Percentiles rank a stretch among this genome's conserved stretches.
phyloP scores from a whole-genome alignment of 805 yeast species.

The Zygosaccharomyces rouxii region DNA sequence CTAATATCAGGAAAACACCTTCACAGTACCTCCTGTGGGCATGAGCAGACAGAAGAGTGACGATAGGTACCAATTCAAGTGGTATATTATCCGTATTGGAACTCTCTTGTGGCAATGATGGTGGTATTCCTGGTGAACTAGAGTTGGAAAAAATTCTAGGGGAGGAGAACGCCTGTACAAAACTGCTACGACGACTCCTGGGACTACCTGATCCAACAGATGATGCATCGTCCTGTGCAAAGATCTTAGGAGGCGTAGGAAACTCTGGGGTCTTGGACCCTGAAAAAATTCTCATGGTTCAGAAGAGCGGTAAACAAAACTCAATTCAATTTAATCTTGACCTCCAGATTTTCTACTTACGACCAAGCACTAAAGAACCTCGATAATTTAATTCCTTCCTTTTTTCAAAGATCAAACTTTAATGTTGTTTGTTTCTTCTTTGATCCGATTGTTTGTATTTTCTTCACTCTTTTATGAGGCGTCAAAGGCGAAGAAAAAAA shows the following conservation, averaged over 20 bases:
- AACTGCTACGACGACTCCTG: slow-evolving; percentile 11
- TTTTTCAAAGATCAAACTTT: neutral
- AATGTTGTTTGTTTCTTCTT: neutral
- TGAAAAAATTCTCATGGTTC: slow-evolving; percentile 22
- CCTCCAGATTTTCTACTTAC: neutral
- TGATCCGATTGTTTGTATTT: neutral
- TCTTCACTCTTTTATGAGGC: neutral
- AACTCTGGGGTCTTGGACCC: slow-evolving; percentile 26
- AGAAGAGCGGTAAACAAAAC: neutral
- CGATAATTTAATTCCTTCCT: neutral
- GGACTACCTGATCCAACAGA: slow-evolving; percentile 9
- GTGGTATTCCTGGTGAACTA: slow-evolving; percentile 15
- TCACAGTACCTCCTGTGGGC: slow-evolving; percentile 70
- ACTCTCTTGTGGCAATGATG: slow-evolving; percentile 17
- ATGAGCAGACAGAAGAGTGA: slow-evolving; percentile 69
- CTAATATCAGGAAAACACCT: slow-evolving; percentile 68
- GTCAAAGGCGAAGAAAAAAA: slow-evolving; percentile 3
- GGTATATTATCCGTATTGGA: slow-evolving; percentile 24
- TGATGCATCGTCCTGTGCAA: slow-evolving; percentile 15
- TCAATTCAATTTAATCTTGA: neutral
- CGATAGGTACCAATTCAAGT: slow-evolving; percentile 57
- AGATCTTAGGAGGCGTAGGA: slow-evolving; percentile 27
- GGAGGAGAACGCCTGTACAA: slow-evolving; percentile 20
- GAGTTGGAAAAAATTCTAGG: slow-evolving; percentile 21
- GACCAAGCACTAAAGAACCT: neutral